A percentile compares a stretch with the other conserved stretches of the same genome.
Conservation (phyloP, 2,329 filamentous ascomycete genomes). For the Aspergillus novoparasiticus region DNA sequence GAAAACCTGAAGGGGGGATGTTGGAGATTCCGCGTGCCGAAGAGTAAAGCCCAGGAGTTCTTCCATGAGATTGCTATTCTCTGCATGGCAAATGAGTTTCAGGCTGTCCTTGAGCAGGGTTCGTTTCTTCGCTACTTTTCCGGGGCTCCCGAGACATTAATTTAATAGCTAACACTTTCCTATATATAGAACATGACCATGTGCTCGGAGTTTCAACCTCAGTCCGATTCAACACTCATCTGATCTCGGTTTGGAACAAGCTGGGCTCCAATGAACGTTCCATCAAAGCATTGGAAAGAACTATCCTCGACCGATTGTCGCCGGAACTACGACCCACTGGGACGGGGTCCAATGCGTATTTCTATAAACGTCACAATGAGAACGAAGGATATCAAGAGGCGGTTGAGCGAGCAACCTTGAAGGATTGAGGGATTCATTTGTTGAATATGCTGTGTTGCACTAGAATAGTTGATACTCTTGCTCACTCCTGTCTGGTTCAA, state of each 20-base stretch:
- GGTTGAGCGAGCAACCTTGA: conserved; percentile 9
- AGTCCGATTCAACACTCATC: conserved; percentile 83
- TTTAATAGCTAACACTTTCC: not conserved
- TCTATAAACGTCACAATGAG: conserved; percentile 88
- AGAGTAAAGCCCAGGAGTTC: conserved; percentile 62
- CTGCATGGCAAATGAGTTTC: conserved; percentile 43
- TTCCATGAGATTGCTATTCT: conserved; percentile 41
- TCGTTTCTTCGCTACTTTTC: not conserved
- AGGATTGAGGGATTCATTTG: not conserved
- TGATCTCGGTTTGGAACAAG: conserved; percentile 93
- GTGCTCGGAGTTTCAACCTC: conserved; percentile 86
- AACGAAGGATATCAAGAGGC: conserved; percentile 75
- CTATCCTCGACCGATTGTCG: conserved; percentile 73
- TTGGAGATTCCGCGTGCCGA: conserved; percentile 90
- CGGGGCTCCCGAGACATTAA: not conserved
- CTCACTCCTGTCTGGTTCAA: not conserved
- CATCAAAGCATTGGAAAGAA: conserved; percentile 71
- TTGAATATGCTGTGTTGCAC: not conserved
- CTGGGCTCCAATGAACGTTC: conserved; percentile 79
- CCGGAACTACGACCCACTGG: conserved; percentile 71
- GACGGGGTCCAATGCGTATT: conserved; percentile 48
- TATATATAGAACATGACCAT: conserved; percentile 69
- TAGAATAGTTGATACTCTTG: not conserved
- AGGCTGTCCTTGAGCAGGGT: conserved; percentile 73
- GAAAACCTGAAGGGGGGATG: conserved; percentile 83